Conservation (phyloP, 129 eudicot genomes). For the Tagetes patula region DNA sequence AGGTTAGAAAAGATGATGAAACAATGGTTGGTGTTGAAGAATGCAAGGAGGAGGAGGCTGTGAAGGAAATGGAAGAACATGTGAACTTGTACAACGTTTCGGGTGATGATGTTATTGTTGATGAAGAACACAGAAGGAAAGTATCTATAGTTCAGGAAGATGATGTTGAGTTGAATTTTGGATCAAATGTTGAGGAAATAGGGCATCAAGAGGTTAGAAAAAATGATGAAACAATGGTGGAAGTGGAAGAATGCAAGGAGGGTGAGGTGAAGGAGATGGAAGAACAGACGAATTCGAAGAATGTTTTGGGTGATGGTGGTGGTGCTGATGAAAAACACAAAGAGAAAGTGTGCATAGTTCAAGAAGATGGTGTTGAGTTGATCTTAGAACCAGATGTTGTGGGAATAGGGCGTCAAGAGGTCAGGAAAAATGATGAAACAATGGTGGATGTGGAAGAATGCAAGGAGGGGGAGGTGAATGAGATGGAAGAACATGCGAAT, state of each 20-base stretch:
- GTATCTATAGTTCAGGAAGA: slow-evolving; percentile 27
- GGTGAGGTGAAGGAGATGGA: slow-evolving; percentile 34
- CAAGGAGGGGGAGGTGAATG: slow-evolving; percentile 33
- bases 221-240: slow-evolving; percentile 45
- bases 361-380: slow-evolving; percentile 45
- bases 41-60: not conserved
- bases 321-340: slow-evolving; percentile 22
- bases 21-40: slow-evolving; percentile 37
- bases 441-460: slow-evolving; percentile 41
- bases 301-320: slow-evolving; percentile 36
- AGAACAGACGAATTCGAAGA: slow-evolving; percentile 41
- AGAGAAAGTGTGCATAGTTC: slow-evolving; percentile 10
- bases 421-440: slow-evolving; percentile 40
- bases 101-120: slow-evolving; percentile 33
- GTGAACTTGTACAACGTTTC: not conserved
- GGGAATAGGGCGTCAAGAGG: slow-evolving; percentile 34
- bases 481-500: slow-evolving; percentile 35
- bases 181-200: slow-evolving; percentile 42
- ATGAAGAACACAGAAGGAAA: not conserved
- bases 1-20: not conserved
- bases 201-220: slow-evolving; percentile 39
- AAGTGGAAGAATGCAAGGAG: slow-evolving; percentile 34
- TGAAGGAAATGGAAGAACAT: not conserved
- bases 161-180: slow-evolving; percentile 48
- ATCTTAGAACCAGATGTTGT: slow-evolving; percentile 50